Evolutionary conservation across 192 early-diverging fungal genomes (phyloP), one percentile per base, ranked within the genome.

Genomic region (Rhizoclosmatium globosum): DNA sequence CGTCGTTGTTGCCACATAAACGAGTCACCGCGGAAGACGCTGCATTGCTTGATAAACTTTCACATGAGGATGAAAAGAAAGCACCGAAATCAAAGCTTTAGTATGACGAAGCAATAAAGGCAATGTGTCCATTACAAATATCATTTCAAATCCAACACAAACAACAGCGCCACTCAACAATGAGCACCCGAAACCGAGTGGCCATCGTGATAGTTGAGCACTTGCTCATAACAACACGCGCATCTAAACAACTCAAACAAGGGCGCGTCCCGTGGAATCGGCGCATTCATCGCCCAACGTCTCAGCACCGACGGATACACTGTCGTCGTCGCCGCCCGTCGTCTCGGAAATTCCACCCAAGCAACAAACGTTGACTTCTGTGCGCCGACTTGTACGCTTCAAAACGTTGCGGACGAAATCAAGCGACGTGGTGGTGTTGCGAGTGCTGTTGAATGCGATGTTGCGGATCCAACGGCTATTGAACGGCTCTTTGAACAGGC

Each of bases 1-100:
- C 71, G 1, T 83, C 79, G 9, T 66, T 88, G 46, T 65, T 88
- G 15, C 85, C 87, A 44, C 85, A 88, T 71, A 56, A 78, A 58
- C 53, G 85, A 43, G 76, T 88, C 31, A 87, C 87, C 2, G 78
- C 69, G 23, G 79, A 83, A 31, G 87, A 88, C 70, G 38, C 56
- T 9, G 58, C 64, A 7, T 47, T 85, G 48, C 65, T 86, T 50
- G 81, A 71, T 7, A 67, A 48, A 31, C 31, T 82, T 31, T 69
- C 81, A 0, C 80, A 81, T 1, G 67, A 64, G 15, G 42, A 15
- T 17, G 66, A 68, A 17, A 68, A 62, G 60, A 56, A 56, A 56
- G 11, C 53, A 1, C 9, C 19, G 53, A 56, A 56, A n/a, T 56
- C 53, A 56, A 56, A 56, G 53, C 9, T 56, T 9, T 56, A 31